phyloP scores from a whole-genome alignment of 371 early-diverging fungal genomes.

The Mortierella sp. region DNA sequence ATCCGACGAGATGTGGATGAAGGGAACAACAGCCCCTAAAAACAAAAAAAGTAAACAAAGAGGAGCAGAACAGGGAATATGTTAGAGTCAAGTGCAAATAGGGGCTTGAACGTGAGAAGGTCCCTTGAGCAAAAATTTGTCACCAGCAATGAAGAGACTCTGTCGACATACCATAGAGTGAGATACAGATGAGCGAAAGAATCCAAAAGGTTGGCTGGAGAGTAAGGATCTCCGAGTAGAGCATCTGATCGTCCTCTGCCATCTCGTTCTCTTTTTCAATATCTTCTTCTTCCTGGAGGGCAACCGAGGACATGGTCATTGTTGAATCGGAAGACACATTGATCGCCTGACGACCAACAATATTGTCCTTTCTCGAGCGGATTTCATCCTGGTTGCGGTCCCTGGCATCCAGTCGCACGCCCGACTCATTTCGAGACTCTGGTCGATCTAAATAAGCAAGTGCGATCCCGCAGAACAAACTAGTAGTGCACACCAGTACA shows the following conservation, averaged over 20 bases:
- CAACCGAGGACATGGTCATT: slow-evolving; percentile 45
- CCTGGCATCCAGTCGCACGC: slow-evolving; percentile 41
- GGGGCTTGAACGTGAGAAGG: slow-evolving; percentile 6
- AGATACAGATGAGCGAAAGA: slow-evolving; percentile 50
- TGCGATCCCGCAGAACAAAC: slow-evolving; percentile 44
- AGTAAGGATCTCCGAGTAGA: slow-evolving; percentile 35
- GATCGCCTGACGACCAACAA: slow-evolving; percentile 35
- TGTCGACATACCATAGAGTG: slow-evolving; percentile 49
- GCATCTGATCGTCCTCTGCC: slow-evolving; percentile 58
- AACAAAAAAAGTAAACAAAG: neutral
- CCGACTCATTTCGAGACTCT: slow-evolving; percentile 45
- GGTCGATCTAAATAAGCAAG: slow-evolving; percentile 51
- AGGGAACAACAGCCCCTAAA: slow-evolving; percentile 59
- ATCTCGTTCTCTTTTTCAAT: slow-evolving; percentile 51
- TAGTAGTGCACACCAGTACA: slow-evolving; percentile 56
- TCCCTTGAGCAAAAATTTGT: neutral
- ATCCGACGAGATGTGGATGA: slow-evolving; percentile 61
- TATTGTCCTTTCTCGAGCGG: slow-evolving; percentile 36
- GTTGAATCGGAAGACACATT: slow-evolving; percentile 41
- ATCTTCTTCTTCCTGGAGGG: slow-evolving; percentile 49
- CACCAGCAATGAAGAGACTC: neutral
- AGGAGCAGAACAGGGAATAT: neutral
- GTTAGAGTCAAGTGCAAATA: neutral
- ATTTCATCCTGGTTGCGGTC: slow-evolving; percentile 20
- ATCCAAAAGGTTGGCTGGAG: slow-evolving; percentile 59